Evolutionary conservation across 2,329 filamentous ascomycete genomes (phyloP).

Genomic region (Ophiostoma tasmaniense): DNA sequence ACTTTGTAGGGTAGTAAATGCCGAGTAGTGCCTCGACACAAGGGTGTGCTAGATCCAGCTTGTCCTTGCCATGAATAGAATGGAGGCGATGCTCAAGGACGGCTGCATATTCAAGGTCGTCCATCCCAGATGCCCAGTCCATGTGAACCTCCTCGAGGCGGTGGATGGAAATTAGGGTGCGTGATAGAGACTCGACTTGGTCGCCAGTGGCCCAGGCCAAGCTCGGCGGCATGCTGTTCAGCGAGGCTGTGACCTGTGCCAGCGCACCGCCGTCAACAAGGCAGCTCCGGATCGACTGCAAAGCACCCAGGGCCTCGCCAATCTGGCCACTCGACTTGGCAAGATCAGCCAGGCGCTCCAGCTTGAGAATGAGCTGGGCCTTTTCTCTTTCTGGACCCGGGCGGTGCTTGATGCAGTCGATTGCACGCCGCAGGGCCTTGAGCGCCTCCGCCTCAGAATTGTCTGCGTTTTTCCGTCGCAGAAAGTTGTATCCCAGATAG

Average conservation of each 20-base stretch:
- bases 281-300: slow-evolving; percentile 52
- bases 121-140: slow-evolving; percentile 47
- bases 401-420: slow-evolving; percentile 52
- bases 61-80: slow-evolving; percentile 30
- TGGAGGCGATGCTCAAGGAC: slow-evolving; percentile 54
- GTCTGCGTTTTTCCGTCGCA: slow-evolving; percentile 38
- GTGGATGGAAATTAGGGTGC: slow-evolving; percentile 51
- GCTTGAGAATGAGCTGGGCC: slow-evolving; percentile 53
- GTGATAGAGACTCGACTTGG: slow-evolving; percentile 45
- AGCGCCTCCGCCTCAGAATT: slow-evolving; percentile 28
- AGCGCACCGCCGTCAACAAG: slow-evolving; percentile 52
- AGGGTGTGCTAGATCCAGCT: slow-evolving; percentile 36
- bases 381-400: slow-evolving; percentile 47
- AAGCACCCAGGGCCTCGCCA: slow-evolving; percentile 49
- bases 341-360: slow-evolving; percentile 58
- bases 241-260: slow-evolving; percentile 40
- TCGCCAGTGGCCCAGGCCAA: slow-evolving; percentile 46
- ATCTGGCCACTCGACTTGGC: slow-evolving; percentile 44
- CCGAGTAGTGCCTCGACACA: slow-evolving; percentile 40
- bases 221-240: slow-evolving; percentile 42
- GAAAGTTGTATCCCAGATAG: slow-evolving; percentile 51
- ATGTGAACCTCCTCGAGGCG: slow-evolving; percentile 49
- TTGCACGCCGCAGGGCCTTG: slow-evolving; percentile 53
- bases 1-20: slow-evolving; percentile 41
- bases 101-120: slow-evolving; percentile 44